These are phyloP conservation scores for Aspergillus sp. DNA, from an alignment of 2,329 filamentous ascomycete species.

Conservation along the genomic window DNA sequence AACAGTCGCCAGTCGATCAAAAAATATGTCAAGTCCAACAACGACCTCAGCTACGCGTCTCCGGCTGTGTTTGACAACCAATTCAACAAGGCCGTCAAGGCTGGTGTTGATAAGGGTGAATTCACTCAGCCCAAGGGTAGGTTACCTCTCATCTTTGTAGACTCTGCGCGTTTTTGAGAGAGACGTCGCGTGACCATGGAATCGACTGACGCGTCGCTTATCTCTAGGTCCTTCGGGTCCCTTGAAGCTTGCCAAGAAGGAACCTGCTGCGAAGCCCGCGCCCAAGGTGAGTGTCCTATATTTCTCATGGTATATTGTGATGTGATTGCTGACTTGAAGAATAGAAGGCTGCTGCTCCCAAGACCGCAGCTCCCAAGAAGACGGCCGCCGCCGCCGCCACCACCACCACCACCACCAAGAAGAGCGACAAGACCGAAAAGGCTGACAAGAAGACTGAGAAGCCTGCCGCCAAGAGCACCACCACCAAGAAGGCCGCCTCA, in stretches of 20 bases:
- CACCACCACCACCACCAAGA: constrained; percentile 28
- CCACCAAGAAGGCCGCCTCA: constrained; percentile 37
- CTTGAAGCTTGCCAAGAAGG: constrained; percentile 87
- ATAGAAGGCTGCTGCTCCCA: constrained; percentile 14
- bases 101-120: constrained; percentile 75
- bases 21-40: constrained; percentile 67
- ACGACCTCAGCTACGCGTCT: constrained; percentile 50
- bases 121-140: constrained; percentile 88
- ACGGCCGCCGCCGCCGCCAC: constrained; percentile 25
- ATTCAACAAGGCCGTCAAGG: constrained; percentile 77
- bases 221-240: constrained; percentile 67
- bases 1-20: constrained; percentile 62
- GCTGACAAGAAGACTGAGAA: constrained; percentile 35
- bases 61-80: constrained; percentile 58
- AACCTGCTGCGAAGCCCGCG: constrained; percentile 39
- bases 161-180: not conserved
- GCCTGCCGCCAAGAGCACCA: constrained; percentile 38
- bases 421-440: constrained; percentile 44
- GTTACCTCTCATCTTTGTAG: constrained; percentile 21
- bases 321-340: constrained; percentile 3
- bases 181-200: not conserved
- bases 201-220: constrained; percentile 22
- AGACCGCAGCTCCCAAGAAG: constrained; percentile 16
- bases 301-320: not conserved
- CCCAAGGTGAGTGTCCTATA: constrained; percentile 17